A percentile compares a stretch with the other conserved stretches of the same genome.
Conservation (phyloP, 2,329 filamentous ascomycete genomes). For the Penicillium hesseltinei region DNA sequence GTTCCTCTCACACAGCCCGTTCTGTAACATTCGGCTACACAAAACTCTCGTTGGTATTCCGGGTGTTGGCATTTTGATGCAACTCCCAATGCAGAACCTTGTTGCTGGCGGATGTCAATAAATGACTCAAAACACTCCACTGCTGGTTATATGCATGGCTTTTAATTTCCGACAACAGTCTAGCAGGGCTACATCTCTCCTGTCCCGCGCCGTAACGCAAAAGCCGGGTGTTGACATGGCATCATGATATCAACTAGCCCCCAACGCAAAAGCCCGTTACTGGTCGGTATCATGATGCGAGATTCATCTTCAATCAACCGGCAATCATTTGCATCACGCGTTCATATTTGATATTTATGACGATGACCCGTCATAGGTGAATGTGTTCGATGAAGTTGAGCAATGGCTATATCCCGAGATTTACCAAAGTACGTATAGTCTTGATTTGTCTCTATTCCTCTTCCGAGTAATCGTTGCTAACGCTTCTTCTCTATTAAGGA, state of each 20-base stretch:
- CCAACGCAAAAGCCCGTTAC: not conserved
- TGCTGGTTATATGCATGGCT: too few relatives aligned
- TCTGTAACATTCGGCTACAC: not conserved
- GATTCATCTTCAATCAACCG: not conserved
- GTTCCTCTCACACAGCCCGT: not conserved
- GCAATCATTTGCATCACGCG: not conserved
- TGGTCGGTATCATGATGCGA: not conserved
- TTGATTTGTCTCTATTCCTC: not conserved
- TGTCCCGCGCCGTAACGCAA: not conserved
- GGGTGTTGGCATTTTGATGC: not conserved
- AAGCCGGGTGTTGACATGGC: not conserved
- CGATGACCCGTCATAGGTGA: not conserved
- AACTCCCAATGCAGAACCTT: not conserved
- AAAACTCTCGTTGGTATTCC: too few relatives aligned
- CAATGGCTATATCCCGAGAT: not conserved
- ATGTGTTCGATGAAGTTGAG: not conserved
- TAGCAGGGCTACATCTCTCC: too few relatives aligned
- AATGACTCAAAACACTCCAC: not conserved
- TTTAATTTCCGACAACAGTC: not conserved
- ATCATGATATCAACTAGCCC: not conserved
- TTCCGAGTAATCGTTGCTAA: not conserved
- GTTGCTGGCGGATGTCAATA: not conserved
- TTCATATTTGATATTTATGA: too few relatives aligned
- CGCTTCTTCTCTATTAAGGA: not conserved
- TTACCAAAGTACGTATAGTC: not conserved